phyloP scores from a whole-genome alignment of 2,329 filamentous ascomycete species.

The Neonectria magnoliae region DNA sequence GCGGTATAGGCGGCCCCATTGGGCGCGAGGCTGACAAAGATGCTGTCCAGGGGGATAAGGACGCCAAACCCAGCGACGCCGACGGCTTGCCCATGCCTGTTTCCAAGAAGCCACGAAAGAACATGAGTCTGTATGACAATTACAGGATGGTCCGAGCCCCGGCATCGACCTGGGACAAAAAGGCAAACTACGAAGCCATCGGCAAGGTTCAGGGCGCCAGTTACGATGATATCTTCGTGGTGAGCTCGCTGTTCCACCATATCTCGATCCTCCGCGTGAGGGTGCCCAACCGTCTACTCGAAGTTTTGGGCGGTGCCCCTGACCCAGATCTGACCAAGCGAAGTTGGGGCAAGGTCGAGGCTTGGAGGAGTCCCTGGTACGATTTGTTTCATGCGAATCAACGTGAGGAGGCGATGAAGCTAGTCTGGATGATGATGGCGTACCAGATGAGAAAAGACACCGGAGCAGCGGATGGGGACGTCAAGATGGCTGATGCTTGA shows the following conservation, averaged over 20 bases:
- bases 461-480: conserved; percentile 34
- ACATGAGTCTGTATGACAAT: conserved; percentile 68
- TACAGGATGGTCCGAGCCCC: conserved; percentile 71
- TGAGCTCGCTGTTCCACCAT: conserved; percentile 71
- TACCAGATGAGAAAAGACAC: conserved; percentile 64
- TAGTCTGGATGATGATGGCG: conserved; percentile 68
- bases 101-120: conserved; percentile 63
- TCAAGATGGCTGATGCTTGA: conserved; percentile 44
- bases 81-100: conserved; percentile 38
- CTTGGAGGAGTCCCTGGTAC: conserved; percentile 70
- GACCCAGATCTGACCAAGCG: conserved; percentile 47
- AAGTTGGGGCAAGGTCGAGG: conserved; percentile 63
- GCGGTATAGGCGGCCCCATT: conserved; percentile 69
- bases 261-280: conserved; percentile 66
- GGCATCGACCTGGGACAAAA: conserved; percentile 67
- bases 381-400: conserved; percentile 67
- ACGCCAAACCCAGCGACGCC: conserved; percentile 45
- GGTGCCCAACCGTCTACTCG: conserved; percentile 64
- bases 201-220: conserved; percentile 58
- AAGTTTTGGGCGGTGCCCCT: conserved; percentile 60
- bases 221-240: conserved; percentile 70
- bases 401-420: conserved; percentile 64
- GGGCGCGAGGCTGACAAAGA: conserved; percentile 67
- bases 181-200: conserved; percentile 66
- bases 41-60: conserved; percentile 57